phyloP scores from a whole-genome alignment of 345 rosid genomes.

The Melaleuca quinquenervia region DNA sequence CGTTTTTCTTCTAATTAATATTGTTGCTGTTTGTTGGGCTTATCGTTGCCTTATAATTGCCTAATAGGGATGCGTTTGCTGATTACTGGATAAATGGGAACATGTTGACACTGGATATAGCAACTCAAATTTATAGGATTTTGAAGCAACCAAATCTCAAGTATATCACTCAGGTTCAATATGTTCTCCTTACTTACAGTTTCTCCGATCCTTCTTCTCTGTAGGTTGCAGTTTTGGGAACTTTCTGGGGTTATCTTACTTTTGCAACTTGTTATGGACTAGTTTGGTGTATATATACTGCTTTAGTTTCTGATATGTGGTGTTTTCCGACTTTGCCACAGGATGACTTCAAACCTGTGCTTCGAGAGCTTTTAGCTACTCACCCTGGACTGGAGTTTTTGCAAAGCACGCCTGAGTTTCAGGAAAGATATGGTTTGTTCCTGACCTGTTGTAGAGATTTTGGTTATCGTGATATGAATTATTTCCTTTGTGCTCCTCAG shows the following conservation, averaged over 20 bases:
- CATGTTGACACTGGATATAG: conserved; percentile 58
- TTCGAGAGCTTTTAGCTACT: conserved; percentile 78
- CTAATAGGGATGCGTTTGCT: conserved; percentile 56
- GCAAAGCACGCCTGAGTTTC: conserved; percentile 98
- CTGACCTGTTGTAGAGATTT: background rate
- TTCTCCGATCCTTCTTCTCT: background rate
- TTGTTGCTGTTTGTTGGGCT: background rate
- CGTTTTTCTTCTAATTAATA: background rate
- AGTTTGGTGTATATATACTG: background rate
- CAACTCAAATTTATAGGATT: conserved; percentile 53
- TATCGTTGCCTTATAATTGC: background rate
- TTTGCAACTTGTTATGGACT: background rate
- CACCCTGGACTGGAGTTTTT: conserved; percentile 97
- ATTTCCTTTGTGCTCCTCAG: background rate
- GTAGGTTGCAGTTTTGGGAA: background rate
- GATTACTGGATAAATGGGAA: conserved; percentile 68
- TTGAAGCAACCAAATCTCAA: conserved; percentile 59
- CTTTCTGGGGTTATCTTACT: background rate
- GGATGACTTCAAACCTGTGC: conserved; percentile 92
- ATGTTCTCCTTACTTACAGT: background rate
- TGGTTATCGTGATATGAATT: background rate
- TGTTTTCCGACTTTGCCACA: conserved; percentile 10
- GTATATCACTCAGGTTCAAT: conserved; percentile 66
- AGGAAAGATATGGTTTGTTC: conserved; percentile 94
- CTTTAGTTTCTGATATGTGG: background rate